These are phyloP conservation scores for Fusarium lyarnte DNA, from an alignment of 2,329 filamentous ascomycete species.

Conservation along the genomic window DNA sequence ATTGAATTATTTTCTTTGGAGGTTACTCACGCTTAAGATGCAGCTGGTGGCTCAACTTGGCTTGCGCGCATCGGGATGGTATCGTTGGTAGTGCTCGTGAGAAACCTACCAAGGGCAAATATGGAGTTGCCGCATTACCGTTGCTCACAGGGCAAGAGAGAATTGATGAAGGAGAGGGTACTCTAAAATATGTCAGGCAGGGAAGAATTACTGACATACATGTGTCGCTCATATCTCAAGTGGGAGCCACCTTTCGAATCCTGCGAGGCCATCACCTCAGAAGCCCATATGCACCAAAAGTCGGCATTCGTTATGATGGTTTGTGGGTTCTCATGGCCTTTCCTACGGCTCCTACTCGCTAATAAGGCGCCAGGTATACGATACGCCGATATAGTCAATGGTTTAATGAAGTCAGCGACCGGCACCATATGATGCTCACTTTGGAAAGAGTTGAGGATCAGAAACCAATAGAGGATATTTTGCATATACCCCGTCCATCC, in stretches of 20 bases:
- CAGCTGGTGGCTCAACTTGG: slow-evolving; percentile 68
- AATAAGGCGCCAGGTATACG: slow-evolving; percentile 53
- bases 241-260: slow-evolving; percentile 62
- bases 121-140: slow-evolving; percentile 59
- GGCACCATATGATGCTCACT: slow-evolving; percentile 56
- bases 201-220: slow-evolving; percentile 58
- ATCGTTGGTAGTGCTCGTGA: slow-evolving; percentile 59
- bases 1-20: background rate
- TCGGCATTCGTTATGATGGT: slow-evolving; percentile 67
- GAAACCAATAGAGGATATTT: slow-evolving; percentile 53
- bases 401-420: slow-evolving; percentile 44
- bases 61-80: slow-evolving; percentile 65
- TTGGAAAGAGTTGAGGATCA: slow-evolving; percentile 58
- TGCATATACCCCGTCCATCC: slow-evolving; percentile 60
- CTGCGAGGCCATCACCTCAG: slow-evolving; percentile 61
- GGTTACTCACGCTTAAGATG: slow-evolving; percentile 29
- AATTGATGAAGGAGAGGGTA: slow-evolving; percentile 41
- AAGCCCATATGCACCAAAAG: slow-evolving; percentile 61
- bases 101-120: slow-evolving; percentile 56
- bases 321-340: slow-evolving; percentile 52
- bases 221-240: slow-evolving; percentile 58
- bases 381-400: slow-evolving; percentile 57
- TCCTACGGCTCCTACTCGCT: background rate
- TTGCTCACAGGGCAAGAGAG: slow-evolving; percentile 63
- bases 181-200: slow-evolving; percentile 57